Evolutionary conservation across 176 grass and related monocot species (phyloP).

Genomic region (Oryza officinalis): DNA sequence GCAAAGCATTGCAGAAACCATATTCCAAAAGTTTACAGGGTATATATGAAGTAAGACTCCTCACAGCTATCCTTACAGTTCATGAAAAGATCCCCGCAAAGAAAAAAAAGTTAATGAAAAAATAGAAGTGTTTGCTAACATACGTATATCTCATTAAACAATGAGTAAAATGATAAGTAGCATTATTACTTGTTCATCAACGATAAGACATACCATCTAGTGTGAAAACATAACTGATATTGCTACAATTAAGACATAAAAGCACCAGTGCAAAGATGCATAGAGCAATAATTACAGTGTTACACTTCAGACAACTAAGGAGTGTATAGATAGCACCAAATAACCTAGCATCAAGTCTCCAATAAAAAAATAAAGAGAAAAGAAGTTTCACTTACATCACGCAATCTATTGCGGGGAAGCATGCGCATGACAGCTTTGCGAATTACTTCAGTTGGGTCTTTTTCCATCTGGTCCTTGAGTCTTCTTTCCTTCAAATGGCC

Average conservation of each 20-base stretch:
- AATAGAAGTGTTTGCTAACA: not conserved
- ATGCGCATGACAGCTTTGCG: slow-evolving; percentile 95
- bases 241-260: not conserved
- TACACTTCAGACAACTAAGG: not conserved
- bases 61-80: not conserved
- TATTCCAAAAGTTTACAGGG: not conserved
- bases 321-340: slow-evolving; percentile 15
- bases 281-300: not conserved
- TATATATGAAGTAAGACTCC: not conserved
- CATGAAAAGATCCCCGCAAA: not conserved
- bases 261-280: not conserved
- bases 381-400: slow-evolving; percentile 79
- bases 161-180: not conserved
- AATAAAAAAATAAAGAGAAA: slow-evolving; percentile 21
- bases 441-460: slow-evolving; percentile 97
- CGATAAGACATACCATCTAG: not conserved
- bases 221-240: not conserved
- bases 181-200: not conserved
- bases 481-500: slow-evolving; percentile 91
- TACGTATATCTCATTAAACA: not conserved
- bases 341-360: not conserved
- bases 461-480: slow-evolving; percentile 90
- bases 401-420: slow-evolving; percentile 90
- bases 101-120: not conserved
- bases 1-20: not conserved